A percentile compares a stretch with the other conserved stretches of the same genome.
Evolutionary conservation across 805 yeast genomes (phyloP).

Genomic region (Jamesozyma lodderae): DNA sequence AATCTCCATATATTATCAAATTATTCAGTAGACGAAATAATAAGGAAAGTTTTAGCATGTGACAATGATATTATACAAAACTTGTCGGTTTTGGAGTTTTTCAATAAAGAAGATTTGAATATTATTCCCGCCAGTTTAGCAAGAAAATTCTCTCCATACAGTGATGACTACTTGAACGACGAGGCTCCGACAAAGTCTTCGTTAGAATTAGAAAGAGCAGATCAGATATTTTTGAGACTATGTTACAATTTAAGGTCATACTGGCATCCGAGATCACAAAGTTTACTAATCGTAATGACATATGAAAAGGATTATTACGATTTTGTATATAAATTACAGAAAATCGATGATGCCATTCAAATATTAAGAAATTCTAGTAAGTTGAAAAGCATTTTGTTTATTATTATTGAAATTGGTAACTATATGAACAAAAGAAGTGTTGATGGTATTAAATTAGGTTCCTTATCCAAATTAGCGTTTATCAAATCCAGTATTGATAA

Average conservation of each 20-base stretch:
- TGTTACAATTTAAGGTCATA: slow-evolving; percentile 59
- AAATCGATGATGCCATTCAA: slow-evolving; percentile 51
- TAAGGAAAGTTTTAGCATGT: slow-evolving; percentile 49
- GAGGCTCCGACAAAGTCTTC: slow-evolving; percentile 28
- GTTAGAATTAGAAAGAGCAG: slow-evolving; percentile 58
- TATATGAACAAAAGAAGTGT: slow-evolving; percentile 75
- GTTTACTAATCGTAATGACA: slow-evolving; percentile 44
- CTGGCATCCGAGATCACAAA: slow-evolving; percentile 66
- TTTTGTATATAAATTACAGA: slow-evolving; percentile 43
- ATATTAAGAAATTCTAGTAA: slow-evolving; percentile 44
- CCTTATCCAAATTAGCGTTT: slow-evolving; percentile 60
- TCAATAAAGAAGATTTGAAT: slow-evolving; percentile 54
- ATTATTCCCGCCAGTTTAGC: slow-evolving; percentile 50
- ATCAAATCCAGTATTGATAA: slow-evolving; percentile 59
- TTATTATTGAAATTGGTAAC: slow-evolving; percentile 67
- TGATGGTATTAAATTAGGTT: slow-evolving; percentile 58
- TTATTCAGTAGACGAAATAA: slow-evolving; percentile 45
- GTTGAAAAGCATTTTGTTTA: slow-evolving; percentile 49
- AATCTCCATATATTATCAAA: slow-evolving; percentile 57
- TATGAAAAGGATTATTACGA: slow-evolving; percentile 63
- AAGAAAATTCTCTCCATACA: slow-evolving; percentile 54
- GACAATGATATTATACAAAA: slow-evolving; percentile 46
- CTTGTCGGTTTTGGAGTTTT: slow-evolving; percentile 56
- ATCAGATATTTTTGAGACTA: slow-evolving; percentile 57
- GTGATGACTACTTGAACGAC: slow-evolving; percentile 37